Base-by-base conservation (phyloP, 2,329 filamentous ascomycete genomes). In the Pseudomassariella vexata region DNA sequence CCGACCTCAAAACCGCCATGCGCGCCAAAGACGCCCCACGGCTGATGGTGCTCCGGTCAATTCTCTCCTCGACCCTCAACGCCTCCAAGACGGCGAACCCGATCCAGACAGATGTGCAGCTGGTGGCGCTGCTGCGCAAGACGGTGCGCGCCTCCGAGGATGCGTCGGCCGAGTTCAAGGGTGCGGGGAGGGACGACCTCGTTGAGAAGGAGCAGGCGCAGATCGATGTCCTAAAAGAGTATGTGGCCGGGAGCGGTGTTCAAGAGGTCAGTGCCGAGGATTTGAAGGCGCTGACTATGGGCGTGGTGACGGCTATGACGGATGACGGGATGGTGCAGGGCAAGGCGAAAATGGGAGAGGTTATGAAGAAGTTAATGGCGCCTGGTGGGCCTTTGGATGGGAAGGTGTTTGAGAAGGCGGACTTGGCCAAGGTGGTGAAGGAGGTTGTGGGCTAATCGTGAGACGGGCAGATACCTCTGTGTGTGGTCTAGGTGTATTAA, bases 61-160 rank as follows among this genome's bases (percentile, higher is more conserved):
- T 89, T 40, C 70, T 89, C 42, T 68, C 82, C 19, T 73, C 82
- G 40, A 77, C 82, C 39, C 78, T 80, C 46, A 89, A 88, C 57
- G 79, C 82, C 20, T 81, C 78, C 53, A 89, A 89, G 60, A 86
- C 82, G 10, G 52, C 69, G 23, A 66, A 63, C 23, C 84, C 85
- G n/a, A 75, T 89, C 49, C 66, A 63, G 34, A 84, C 76, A 15
- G 83, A 90, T 55, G 68, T 73, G 41, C 75, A 83, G 49, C 67
- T 90, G 34, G 73, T 87, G 18, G 62, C 68, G 6, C 64, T 89
- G 29, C 68, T 92, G 35, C 71, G 75, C 41, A 82, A 79, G 58
- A 72, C 77, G 31, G 70, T 73, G 15, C 69, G 71, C 25, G 63
- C 70, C 2, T 66, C 70, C 4, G 61, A 70, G 30, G 72, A 79